Evolutionary conservation across 495 filamentous ascomycete genomes (phyloP).

Genomic region (Penicillium soppii): DNA sequence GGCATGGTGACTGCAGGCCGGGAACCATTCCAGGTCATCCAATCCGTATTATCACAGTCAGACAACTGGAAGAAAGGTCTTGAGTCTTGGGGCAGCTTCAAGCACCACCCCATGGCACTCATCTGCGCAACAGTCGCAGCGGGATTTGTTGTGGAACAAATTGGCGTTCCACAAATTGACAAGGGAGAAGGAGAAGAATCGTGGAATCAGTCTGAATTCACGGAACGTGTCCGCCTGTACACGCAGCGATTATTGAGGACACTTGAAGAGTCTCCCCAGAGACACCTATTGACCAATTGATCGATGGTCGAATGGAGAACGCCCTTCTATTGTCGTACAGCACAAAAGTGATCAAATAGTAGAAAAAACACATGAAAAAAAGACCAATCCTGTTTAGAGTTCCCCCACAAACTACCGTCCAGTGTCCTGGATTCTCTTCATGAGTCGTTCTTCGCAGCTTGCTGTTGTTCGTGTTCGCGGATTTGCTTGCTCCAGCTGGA

Average conservation of each 20-base stretch:
- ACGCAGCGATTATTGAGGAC: constrained; percentile 48
- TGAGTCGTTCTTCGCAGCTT: constrained; percentile 57
- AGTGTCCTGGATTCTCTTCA: constrained; percentile 22
- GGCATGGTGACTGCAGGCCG: constrained; percentile 62
- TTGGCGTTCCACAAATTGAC: constrained; percentile 71
- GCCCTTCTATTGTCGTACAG: constrained; percentile 49
- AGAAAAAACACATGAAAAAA: constrained; percentile 37
- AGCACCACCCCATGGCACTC: constrained; percentile 65
- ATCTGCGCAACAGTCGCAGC: constrained; percentile 81
- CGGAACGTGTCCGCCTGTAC: constrained; percentile 53
- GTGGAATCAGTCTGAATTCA: constrained; percentile 72
- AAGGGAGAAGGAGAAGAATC: constrained; percentile 58
- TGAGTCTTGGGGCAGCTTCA: constrained; percentile 26
- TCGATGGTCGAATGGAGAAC: constrained; percentile 37
- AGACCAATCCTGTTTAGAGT: constrained; percentile 28
- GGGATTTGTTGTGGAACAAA: constrained; percentile 92
- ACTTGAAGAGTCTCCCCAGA: constrained; percentile 46
- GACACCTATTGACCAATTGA: constrained; percentile 47
- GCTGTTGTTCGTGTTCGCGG: constrained; percentile 74
- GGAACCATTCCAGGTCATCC: constrained; percentile 34
- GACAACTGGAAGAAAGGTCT: constrained; percentile 30
- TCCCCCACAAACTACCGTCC: constrained; percentile 18
- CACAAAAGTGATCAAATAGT: constrained; percentile 35
- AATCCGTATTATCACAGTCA: constrained; percentile 33
- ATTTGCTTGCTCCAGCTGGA: constrained; percentile 90